Base-by-base conservation (phyloP, 1,284 basidiomycete species). In the Ceratobasidium sp. region DNA sequence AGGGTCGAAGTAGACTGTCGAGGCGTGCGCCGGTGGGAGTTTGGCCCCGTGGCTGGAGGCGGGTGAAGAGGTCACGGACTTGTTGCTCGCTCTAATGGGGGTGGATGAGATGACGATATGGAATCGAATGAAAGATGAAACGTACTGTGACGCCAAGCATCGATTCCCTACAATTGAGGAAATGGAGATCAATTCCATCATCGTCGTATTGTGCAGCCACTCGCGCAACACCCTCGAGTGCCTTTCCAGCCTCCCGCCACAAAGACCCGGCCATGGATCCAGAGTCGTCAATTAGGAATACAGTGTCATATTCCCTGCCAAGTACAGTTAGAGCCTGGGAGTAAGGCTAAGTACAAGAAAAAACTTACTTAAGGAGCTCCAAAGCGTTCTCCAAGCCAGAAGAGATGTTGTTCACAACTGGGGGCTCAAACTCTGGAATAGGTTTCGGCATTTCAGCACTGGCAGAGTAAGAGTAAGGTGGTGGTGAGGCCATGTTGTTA, bases 241-340 rank as follows among this genome's bases (percentile, higher is more conserved):
- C 88, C 33, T 85, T 82, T 49, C 84, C 81, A 12, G 89, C 87
- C 87, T 89, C 87, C 10, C 78, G 73, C 91, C 91, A 92, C 26
- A 85, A 84, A 1, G 78, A 68, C 2, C 86, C 87, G 12, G 80
- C 76, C 91, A 92, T 92, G 10, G 91, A 91, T 9, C 82, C 83
- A 0, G 91, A 91, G 82, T 92, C 91, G 81, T 92, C 91, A 63
- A 91, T 84, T 39, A 91, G 80, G 55, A 91, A 85, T 10, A 90
- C 71, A 15, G 71, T 75, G 28, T 75, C 71, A 55, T 75, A 75
- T 39, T 39, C 55, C 40, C 71, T 75, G 39, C 28, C 51, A 10
- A 2, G 39, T 39, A 10, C 18, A 26, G 51, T 70, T 2, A 53
- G 70, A 56, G 2, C 33, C 5, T 40, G n/a, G 9, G 18, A 51